Conservation (phyloP, 1,139 yeast species). For the Pichia cactophila region DNA sequence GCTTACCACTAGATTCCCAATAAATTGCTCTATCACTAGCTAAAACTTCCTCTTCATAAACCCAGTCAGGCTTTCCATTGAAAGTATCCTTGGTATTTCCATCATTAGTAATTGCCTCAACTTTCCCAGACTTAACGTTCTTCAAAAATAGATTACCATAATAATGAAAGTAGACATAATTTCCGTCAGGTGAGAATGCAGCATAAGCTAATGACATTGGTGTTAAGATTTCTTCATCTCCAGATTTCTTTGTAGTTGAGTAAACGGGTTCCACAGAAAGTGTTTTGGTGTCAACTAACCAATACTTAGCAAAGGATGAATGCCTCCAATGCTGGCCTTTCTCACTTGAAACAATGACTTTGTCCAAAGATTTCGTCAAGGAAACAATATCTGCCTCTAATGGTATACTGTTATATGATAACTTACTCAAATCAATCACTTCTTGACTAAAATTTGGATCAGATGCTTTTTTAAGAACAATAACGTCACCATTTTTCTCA, state of each 20-base stretch:
- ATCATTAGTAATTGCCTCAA: conserved; percentile 52
- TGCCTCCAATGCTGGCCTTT: conserved; percentile 62
- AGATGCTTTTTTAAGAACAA: conserved; percentile 21
- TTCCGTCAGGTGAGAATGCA: conserved; percentile 69
- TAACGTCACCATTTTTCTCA: conserved; percentile 10
- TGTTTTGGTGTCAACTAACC: conserved; percentile 46
- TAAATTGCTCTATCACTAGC: conserved; percentile 60
- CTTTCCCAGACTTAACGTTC: conserved; percentile 23
- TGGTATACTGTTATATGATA: conserved; percentile 14
- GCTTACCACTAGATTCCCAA: conserved; percentile 78
- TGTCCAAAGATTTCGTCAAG: conserved; percentile 33
- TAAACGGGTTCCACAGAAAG: conserved; percentile 36
- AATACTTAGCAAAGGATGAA: conserved; percentile 59
- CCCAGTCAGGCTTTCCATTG: conserved; percentile 94
- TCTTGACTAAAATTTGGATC: conserved; percentile 18
- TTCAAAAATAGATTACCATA: conserved; percentile 53
- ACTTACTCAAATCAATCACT: conserved; percentile 14
- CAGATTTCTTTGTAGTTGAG: conserved; percentile 19
- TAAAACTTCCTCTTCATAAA: conserved; percentile 88
- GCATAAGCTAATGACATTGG: conserved; percentile 41
- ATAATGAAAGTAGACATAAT: conserved; percentile 56
- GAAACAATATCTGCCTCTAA: conserved; percentile 22
- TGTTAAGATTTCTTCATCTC: conserved; percentile 18
- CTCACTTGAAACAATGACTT: conserved; percentile 47
- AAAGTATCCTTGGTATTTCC: conserved; percentile 55